phyloP scores from a whole-genome alignment of 176 grass and related monocot genomes.

The Hordeum marinum region DNA sequence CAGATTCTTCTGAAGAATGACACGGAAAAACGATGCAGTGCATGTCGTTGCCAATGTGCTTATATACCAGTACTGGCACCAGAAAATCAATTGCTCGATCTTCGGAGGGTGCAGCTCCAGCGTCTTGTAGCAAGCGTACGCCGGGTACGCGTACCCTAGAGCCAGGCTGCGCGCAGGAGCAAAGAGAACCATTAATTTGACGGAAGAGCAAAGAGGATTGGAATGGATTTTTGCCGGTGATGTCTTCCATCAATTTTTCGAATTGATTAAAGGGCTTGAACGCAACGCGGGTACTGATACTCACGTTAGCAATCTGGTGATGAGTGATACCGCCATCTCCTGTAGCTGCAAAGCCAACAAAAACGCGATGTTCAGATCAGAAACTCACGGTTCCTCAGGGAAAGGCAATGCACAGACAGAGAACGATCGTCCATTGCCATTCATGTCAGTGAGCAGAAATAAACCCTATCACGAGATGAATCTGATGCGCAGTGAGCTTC shows the following conservation, averaged over 20 bases:
- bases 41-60: not conserved
- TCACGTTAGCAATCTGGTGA: conserved; percentile 66
- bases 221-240: not conserved
- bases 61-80: conserved; percentile 75
- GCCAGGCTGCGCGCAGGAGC: conserved; percentile 24
- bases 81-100: conserved; percentile 68
- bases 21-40: not conserved
- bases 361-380: not conserved
- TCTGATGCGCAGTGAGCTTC: not conserved
- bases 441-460: not conserved
- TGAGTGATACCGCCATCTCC: conserved; percentile 60
- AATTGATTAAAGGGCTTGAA: not conserved
- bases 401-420: not conserved
- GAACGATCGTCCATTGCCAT: not conserved
- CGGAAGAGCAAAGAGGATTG: not conserved
- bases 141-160: conserved; percentile 67
- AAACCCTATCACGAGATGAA: not conserved
- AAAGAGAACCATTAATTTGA: not conserved
- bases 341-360: not conserved
- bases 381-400: not conserved
- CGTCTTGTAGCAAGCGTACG: conserved; percentile 78
- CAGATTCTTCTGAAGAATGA: not conserved
- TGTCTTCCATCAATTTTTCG: not conserved
- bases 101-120: conserved; percentile 43
- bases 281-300: not conserved